Conservation (phyloP, 2,329 filamentous ascomycete genomes). For the Xenoacremonium recifei region DNA sequence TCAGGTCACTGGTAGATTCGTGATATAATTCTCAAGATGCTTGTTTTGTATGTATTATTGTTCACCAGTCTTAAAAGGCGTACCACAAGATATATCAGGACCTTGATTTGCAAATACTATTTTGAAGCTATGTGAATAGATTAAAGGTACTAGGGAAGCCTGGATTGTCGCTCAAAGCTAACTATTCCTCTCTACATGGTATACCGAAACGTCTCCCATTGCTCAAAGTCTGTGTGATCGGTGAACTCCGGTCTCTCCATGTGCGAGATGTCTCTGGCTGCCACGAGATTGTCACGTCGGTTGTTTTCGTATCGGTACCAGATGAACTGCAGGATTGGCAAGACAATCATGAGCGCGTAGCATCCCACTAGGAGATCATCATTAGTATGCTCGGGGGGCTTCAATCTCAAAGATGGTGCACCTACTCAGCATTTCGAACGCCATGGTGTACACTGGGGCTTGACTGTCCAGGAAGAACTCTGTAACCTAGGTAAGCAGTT, state of each 20-base stretch:
- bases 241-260: conserved; percentile 1
- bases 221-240: conserved; percentile 5
- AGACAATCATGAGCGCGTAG: conserved; percentile 6
- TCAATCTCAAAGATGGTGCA: no score
- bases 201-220: conserved; percentile 7
- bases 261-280: background rate
- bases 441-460: conserved; percentile 2
- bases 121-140: no score
- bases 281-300: conserved; percentile 1
- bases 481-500: background rate
- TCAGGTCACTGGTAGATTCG: conserved; percentile 10
- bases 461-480: conserved; percentile 6
- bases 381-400: background rate
- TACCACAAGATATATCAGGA: no score
- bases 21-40: conserved; percentile 11
- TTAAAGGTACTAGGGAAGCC: no score
- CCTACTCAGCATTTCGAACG: conserved; percentile 7
- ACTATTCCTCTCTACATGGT: conserved; percentile 4
- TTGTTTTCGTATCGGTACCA: conserved; percentile 8
- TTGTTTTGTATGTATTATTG: background rate
- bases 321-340: conserved; percentile 1
- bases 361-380: conserved; percentile 3
- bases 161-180: no score
- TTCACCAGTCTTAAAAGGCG: background rate
- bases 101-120: no score